These are phyloP conservation scores for Daldinia eschscholtzii DNA, from an alignment of 2,329 filamentous ascomycete species.

Conservation along the genomic window DNA sequence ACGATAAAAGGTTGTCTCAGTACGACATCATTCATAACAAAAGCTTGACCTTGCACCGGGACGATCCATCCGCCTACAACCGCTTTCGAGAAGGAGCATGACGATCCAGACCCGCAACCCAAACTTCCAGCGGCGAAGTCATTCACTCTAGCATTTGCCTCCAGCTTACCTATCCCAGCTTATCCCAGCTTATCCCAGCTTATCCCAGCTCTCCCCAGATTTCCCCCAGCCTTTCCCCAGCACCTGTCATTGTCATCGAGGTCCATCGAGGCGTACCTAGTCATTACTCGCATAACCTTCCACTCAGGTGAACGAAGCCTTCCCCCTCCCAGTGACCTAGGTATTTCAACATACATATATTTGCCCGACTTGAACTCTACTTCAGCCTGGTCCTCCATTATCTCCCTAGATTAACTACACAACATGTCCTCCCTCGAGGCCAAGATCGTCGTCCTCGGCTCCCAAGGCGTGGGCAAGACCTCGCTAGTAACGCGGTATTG, in stretches of 20 bases:
- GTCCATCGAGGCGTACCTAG: constrained; percentile 3
- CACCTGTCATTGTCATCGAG: background rate
- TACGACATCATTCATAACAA: constrained; percentile 13
- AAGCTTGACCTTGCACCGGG: constrained; percentile 22
- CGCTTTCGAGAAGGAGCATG: constrained; percentile 40
- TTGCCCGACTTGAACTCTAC: constrained; percentile 1
- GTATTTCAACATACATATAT: constrained; percentile 17
- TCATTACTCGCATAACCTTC: constrained; percentile 21
- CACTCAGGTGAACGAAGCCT: background rate
- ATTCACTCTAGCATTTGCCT: constrained; percentile 30
- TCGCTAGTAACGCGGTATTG: constrained; percentile 82
- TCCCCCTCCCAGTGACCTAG: background rate
- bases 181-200: background rate
- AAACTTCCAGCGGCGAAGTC: constrained; percentile 35
- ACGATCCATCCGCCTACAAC: constrained; percentile 13
- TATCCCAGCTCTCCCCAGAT: too few species aligned
- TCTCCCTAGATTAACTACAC: constrained; percentile 4
- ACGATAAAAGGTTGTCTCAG: constrained; percentile 8
- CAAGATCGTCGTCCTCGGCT: constrained; percentile 84
- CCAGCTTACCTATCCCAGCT: background rate
- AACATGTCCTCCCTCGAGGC: constrained; percentile 76
- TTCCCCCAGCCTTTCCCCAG: background rate
- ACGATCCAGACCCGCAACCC: constrained; percentile 39
- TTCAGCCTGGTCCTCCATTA: background rate
- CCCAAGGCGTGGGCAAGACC: constrained; percentile 84